Percentiles rank a stretch among this genome's conserved stretches.
These are phyloP conservation scores for Fusarium dimerum DNA, from an alignment of 2,329 filamentous ascomycete species.

Conservation along the genomic window DNA sequence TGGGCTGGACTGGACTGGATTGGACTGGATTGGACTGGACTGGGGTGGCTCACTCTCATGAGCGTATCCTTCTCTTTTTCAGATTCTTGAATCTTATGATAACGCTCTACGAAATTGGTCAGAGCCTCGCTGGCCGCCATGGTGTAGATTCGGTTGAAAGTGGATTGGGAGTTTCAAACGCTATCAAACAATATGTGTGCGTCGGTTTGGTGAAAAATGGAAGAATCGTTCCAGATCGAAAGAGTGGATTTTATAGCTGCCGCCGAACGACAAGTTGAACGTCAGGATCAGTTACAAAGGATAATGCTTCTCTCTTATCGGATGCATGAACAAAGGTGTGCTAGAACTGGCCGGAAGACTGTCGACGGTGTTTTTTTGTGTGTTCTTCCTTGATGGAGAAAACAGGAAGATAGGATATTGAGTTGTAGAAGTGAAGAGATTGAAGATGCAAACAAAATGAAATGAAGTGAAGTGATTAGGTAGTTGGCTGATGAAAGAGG, in stretches of 20 bases:
- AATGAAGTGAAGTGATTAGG: too few species aligned
- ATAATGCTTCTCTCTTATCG: too few species aligned
- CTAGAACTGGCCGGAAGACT: not conserved
- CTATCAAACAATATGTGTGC: not conserved
- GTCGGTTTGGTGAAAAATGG: not conserved
- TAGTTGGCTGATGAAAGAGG: too few species aligned
- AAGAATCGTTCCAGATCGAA: not conserved
- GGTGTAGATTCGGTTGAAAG: constrained; percentile 5
- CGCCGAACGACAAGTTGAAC: not conserved
- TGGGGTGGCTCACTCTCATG: constrained; percentile 28
- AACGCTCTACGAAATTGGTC: constrained; percentile 50
- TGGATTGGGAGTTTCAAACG: not conserved
- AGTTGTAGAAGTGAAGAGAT: not conserved
- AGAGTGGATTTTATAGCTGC: not conserved
- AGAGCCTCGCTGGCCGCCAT: constrained; percentile 34
- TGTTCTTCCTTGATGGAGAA: not conserved
- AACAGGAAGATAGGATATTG: not conserved
- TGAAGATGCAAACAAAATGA: not conserved
- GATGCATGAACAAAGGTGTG: not conserved
- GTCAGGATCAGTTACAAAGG: not conserved
- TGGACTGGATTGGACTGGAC: not conserved
- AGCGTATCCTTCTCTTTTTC: constrained; percentile 45
- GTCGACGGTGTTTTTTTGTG: not conserved
- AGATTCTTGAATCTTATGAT: constrained; percentile 44
- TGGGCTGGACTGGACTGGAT: too few species aligned